phyloP scores from a whole-genome alignment of 2,329 filamentous ascomycete species.

The Colletotrichum higginsianum region DNA sequence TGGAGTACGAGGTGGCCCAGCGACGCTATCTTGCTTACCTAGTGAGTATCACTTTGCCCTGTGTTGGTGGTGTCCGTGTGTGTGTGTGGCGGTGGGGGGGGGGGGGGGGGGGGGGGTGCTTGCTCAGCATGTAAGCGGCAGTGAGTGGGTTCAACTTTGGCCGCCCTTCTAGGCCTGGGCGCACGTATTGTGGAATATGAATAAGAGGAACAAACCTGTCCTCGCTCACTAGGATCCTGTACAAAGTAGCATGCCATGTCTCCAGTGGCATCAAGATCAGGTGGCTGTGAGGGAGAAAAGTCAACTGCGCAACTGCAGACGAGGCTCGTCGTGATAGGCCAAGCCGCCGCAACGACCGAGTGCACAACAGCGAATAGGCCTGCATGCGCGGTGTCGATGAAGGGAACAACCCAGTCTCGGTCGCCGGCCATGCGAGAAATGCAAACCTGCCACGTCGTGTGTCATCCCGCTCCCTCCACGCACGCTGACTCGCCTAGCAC shows the following conservation, averaged over 20 bases:
- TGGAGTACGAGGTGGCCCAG: neutral
- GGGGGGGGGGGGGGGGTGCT: conserved; percentile 1
- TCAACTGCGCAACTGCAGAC: conserved; percentile 14
- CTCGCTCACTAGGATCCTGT: neutral
- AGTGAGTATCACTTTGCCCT: too few relatives aligned
- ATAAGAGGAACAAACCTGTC: neutral
- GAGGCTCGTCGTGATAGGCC: conserved; percentile 35
- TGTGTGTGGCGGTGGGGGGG: conserved; percentile 8
- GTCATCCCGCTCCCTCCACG: conserved; percentile 41
- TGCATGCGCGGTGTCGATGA: conserved; percentile 22
- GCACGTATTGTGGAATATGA: neutral
- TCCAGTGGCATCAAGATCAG: conserved; percentile 13
- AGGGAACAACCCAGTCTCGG: conserved; percentile 36
- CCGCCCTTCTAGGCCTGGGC: neutral
- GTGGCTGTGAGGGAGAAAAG: conserved; percentile 26
- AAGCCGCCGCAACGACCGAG: conserved; percentile 22
- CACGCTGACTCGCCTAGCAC: conserved; percentile 36
- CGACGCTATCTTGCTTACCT: neutral
- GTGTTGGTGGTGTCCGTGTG: neutral
- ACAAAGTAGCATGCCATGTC: neutral
- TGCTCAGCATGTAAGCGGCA: conserved; percentile 9
- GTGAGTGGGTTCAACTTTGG: neutral
- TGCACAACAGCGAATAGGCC: conserved; percentile 30
- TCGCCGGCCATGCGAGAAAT: conserved; percentile 27
- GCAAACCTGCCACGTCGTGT: conserved; percentile 41